Evolutionary conservation across 2,329 filamentous ascomycete species (phyloP).

Genomic region (Didymosphaeria variabile): DNA sequence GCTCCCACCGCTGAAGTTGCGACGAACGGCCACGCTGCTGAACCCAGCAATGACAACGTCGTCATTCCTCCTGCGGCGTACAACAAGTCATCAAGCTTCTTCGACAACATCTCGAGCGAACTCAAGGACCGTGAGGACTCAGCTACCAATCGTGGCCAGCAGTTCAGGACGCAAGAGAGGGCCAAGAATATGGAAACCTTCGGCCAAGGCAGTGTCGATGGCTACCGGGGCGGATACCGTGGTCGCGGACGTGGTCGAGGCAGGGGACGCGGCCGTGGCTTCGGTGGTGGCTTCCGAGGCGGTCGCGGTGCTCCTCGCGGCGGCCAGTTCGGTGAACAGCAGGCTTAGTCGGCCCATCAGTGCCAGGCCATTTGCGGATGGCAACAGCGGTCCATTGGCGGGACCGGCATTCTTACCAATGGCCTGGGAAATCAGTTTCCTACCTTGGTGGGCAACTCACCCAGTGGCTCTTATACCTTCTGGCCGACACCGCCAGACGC

Average conservation of each 20-base stretch:
- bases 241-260: conserved; percentile 83
- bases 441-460: background rate
- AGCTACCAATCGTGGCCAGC: conserved; percentile 71
- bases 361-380: background rate
- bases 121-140: conserved; percentile 86
- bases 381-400: background rate
- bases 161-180: conserved; percentile 92
- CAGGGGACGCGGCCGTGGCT: conserved; percentile 59
- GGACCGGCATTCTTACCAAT: background rate
- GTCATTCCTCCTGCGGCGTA: conserved; percentile 68
- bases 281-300: conserved; percentile 50
- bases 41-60: conserved; percentile 52
- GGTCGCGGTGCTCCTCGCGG: conserved; percentile 34
- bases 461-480: background rate
- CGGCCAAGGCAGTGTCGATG: conserved; percentile 93
- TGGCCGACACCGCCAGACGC: background rate
- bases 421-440: background rate
- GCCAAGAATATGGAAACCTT: conserved; percentile 98
- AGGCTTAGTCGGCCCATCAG: conserved; percentile 24
- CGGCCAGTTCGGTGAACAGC: conserved; percentile 34
- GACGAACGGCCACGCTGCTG: conserved; percentile 49
- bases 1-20: conserved; percentile 43
- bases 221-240: conserved; percentile 78
- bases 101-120: conserved; percentile 97
- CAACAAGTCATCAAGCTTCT: conserved; percentile 91